Evolutionary conservation across 257 asterid species (phyloP).

Genomic region (Pogostemon cablin): DNA sequence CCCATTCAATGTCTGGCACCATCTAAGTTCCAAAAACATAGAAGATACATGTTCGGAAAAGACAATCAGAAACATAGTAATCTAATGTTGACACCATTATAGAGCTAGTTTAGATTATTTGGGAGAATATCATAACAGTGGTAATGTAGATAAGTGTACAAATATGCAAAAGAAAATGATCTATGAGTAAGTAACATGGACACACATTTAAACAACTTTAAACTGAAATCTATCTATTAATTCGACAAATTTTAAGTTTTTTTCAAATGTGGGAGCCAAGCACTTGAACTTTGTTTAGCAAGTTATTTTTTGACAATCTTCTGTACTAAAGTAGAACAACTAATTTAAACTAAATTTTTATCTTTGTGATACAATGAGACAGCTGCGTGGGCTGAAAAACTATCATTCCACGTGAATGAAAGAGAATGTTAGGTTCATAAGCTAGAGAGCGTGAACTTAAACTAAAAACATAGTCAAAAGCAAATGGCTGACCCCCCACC

Average conservation of each 20-base stretch:
- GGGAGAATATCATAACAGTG: neutral
- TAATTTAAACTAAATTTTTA: neutral
- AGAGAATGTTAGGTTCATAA: too few species aligned
- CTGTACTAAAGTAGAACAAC: constrained; percentile 1
- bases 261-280: constrained; percentile 3
- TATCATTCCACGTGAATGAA: neutral
- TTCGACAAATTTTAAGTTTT: constrained; percentile 18
- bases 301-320: constrained; percentile 10
- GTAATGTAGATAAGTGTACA: neutral
- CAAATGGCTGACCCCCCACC: too few species aligned
- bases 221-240: constrained; percentile 4
- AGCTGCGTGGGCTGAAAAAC: neutral
- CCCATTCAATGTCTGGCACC: constrained; percentile 99
- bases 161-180: neutral
- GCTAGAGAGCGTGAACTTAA: too few species aligned
- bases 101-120: neutral
- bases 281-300: neutral
- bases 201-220: neutral
- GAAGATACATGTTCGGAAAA: constrained; percentile 27
- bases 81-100: constrained; percentile 14
- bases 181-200: too few species aligned
- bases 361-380: neutral
- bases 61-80: constrained; percentile 18
- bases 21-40: constrained; percentile 54
- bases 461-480: too few species aligned